Evolutionary conservation across 768 basidiomycete genomes (phyloP), one percentile per base, ranked within the genome.

Genomic region (Trichaptum fuscoviolaceum): DNA sequence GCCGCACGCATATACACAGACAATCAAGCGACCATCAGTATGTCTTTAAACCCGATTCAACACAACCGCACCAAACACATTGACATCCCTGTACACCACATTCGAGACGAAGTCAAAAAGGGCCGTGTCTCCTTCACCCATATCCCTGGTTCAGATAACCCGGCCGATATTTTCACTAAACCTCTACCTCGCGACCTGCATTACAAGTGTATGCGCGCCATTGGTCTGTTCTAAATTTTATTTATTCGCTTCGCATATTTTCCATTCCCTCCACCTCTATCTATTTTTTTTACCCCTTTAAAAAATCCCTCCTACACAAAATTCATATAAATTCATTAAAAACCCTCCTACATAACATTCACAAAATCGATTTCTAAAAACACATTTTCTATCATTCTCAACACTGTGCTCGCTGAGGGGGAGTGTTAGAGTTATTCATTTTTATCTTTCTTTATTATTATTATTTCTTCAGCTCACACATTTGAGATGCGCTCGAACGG

Each of bases 31-130:
- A 73, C 81, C 0, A 79, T 79, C 26, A 68, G 64, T 1, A 71
- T 82, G 2, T 67, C 77, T 0, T 67, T 73, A 7, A 78, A 83
- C 63, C 73, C 79, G 0, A 59, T 69, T 1, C 73, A 74, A 65
- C 81, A 84, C 65, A 62, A 70, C 1, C 69, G 77, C 20, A 73
- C 75, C 9, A 83, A 81, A 69, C 83, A 83, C 71, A 79, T 84
- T 65, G 77, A 81, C 27, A 75, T 81, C 15, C 66, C 73, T 4
- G 75, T 78, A 66, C 80, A 83, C 67, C 79, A 74, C 64, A 66
- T 82, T n/a, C 73, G 77, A 0, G 75, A 83, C 66, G 67, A 66
- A 0, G 70, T 82, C 4, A 70, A 74, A 4, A 62, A 69, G 8
- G 64, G 71, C 1, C 67, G 73, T 0, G 42, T 83, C 25, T 23